Evolutionary conservation across 805 yeast genomes (phyloP), one percentile per base, ranked within the genome.

Genomic region (Metahyphopichia silvanorum): DNA sequence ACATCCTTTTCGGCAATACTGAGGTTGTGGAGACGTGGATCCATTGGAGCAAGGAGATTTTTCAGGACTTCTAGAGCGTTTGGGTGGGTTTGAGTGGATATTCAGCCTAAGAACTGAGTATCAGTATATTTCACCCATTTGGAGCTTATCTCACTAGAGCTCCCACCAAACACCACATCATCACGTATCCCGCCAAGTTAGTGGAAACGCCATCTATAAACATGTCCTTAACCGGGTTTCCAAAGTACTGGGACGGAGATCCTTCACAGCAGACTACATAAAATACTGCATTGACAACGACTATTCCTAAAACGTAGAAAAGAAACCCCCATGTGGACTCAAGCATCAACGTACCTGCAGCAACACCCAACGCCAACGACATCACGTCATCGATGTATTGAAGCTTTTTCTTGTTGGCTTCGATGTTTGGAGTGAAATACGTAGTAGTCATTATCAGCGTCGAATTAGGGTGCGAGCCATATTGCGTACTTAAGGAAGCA

Each of bases 91-190:
- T n/a, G n/a, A n/a, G n/a, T n/a, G n/a, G n/a, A n/a, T n/a, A n/a
- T n/a, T n/a, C n/a, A n/a, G n/a, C n/a, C n/a, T n/a, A n/a, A n/a
- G n/a, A n/a, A n/a, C n/a, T n/a, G n/a, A n/a, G n/a, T n/a, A n/a
- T n/a, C n/a, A n/a, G n/a, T n/a, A n/a, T n/a, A n/a, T n/a, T n/a
- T n/a, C n/a, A n/a, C n/a, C n/a, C n/a, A n/a, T n/a, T n/a, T n/a
- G n/a, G n/a, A n/a, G n/a, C n/a, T n/a, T 35, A 45, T 37, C 60
- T 62, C 13, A 66, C 68, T 33, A 67, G 47, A 0, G 72, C 71
- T 42, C 56, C 63, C 23, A 64, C 66, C 49, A 67, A 53, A 44
- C 73, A 67, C 73, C 73, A 67, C 71, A 65, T 65, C 73, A 67
- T 66, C 14, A 66, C 49, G 34, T 43, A 67, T 6, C 71, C 72